Evolutionary conservation across 73 alveolate genomes (phyloP).

Genomic region (Tetrahymena elliotti): DNA sequence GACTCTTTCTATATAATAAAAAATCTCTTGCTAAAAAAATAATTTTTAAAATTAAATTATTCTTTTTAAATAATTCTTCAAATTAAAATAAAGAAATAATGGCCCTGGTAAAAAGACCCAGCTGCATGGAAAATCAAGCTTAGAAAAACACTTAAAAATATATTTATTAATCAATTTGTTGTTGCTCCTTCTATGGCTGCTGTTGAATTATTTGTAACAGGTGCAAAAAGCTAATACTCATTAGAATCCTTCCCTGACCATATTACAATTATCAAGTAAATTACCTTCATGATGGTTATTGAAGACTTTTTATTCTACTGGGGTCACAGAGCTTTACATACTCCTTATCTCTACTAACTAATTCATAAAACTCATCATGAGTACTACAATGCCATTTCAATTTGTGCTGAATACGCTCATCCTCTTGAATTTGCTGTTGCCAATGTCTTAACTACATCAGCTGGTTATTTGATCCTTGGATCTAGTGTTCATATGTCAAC

Average conservation of each 20-base stretch:
- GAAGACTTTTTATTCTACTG: conserved; percentile 61
- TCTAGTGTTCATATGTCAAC: conserved; percentile 32
- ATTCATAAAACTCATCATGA: conserved; percentile 69
- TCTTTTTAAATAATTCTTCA: neutral
- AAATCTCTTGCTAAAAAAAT: too few relatives aligned
- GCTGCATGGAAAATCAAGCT: conserved; percentile 40
- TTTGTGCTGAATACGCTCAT: conserved; percentile 60
- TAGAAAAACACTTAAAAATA: conserved; percentile 19
- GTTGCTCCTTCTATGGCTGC: conserved; percentile 7
- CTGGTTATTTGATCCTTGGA: conserved; percentile 46
- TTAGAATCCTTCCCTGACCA: conserved; percentile 41
- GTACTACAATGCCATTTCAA: conserved; percentile 49
- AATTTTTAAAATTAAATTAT: too few relatives aligned
- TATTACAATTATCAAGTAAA: conserved; percentile 27
- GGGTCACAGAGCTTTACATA: conserved; percentile 59
- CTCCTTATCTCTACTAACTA: conserved; percentile 30
- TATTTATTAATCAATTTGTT: conserved; percentile 14
- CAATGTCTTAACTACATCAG: conserved; percentile 44
- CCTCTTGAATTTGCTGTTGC: conserved; percentile 60
- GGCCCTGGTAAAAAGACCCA: conserved; percentile 78
- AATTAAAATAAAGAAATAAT: conserved; percentile 50
- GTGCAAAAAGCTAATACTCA: neutral
- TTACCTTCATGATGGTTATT: conserved; percentile 38
- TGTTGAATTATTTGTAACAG: neutral
- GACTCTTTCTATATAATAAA: too few relatives aligned